Evolutionary conservation across 495 filamentous ascomycete species (phyloP).

Genomic region (Podospora comata): DNA sequence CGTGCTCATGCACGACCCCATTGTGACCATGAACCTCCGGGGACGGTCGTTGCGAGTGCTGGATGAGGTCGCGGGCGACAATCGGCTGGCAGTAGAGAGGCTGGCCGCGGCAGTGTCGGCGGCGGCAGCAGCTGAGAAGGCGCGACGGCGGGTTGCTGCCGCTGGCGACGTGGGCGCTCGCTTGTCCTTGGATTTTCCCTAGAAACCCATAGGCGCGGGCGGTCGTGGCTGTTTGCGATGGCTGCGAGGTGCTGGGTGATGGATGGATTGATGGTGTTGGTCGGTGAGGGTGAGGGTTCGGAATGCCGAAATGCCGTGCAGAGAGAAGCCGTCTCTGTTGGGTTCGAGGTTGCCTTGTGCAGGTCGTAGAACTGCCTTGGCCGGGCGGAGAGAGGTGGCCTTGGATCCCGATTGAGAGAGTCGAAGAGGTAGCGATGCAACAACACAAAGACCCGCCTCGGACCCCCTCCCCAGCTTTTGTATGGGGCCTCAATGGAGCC

Average conservation of each 20-base stretch:
- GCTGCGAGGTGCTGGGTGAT: background rate
- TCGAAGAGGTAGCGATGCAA: slow-evolving; percentile 10
- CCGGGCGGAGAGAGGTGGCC: slow-evolving; percentile 2
- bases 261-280: background rate
- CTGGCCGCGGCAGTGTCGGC: slow-evolving; percentile 1
- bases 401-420: slow-evolving; percentile 5
- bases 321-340: background rate
- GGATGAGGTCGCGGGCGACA: slow-evolving; percentile 16
- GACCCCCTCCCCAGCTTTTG: background rate
- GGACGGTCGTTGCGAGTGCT: slow-evolving; percentile 2
- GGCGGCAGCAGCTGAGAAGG: slow-evolving; percentile 3
- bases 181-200: slow-evolving; percentile 22
- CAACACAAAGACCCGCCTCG: slow-evolving; percentile 11
- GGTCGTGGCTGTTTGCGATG: background rate
- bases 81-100: slow-evolving; percentile 10
- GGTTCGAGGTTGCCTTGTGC: slow-evolving; percentile 2
- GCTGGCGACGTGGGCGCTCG: slow-evolving; percentile 17
- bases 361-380: slow-evolving; percentile 6
- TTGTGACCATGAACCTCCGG: slow-evolving; percentile 48
- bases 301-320: background rate
- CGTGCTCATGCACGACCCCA: slow-evolving; percentile 89
- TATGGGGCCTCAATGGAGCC: slow-evolving; percentile 6
- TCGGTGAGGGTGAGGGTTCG: background rate
- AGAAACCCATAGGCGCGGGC: slow-evolving; percentile 27
- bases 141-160: slow-evolving; percentile 9